phyloP scores from a whole-genome alignment of 768 basidiomycete species.

The Leccinum aurantiacum region DNA sequence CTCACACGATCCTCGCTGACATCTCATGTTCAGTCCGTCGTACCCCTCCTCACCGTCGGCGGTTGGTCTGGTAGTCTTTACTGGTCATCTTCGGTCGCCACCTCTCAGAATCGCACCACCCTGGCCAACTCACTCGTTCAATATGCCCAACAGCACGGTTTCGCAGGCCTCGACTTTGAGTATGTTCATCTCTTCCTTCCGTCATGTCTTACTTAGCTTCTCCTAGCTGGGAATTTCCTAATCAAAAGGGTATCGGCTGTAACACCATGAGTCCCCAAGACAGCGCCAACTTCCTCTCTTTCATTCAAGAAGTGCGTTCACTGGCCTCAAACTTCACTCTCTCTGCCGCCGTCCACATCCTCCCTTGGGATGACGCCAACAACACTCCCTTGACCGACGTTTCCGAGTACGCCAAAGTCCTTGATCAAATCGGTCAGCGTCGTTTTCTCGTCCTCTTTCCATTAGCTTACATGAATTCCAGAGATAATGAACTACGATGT shows the following conservation, averaged over 20 bases:
- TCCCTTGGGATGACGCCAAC: constrained; percentile 60
- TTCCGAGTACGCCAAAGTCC: constrained; percentile 58
- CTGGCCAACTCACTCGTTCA: constrained; percentile 55
- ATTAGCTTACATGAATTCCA: constrained; percentile 34
- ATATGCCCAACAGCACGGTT: constrained; percentile 46
- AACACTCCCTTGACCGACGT: constrained; percentile 62
- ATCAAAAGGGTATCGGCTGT: constrained; percentile 61
- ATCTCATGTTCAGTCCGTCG: constrained; percentile 42
- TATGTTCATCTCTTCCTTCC: constrained; percentile 31
- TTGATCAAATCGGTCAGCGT: constrained; percentile 67
- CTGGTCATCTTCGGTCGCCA: constrained; percentile 60
- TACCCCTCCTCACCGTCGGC: constrained; percentile 60
- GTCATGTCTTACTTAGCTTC: neutral
- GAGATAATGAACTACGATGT: constrained; percentile 74
- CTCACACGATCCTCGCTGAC: neutral
- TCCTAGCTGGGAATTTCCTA: constrained; percentile 87
- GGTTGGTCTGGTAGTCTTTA: constrained; percentile 67
- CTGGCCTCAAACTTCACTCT: constrained; percentile 60
- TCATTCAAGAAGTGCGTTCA: constrained; percentile 69
- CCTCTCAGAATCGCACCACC: constrained; percentile 51
- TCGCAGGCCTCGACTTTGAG: constrained; percentile 74
- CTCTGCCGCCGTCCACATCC: constrained; percentile 67
- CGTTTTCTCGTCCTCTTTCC: constrained; percentile 10
- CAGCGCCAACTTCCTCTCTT: constrained; percentile 73
- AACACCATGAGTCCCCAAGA: constrained; percentile 65